These are phyloP conservation scores for Boletellus deceptivus DNA, from an alignment of 1,284 basidiomycete genomes.

Conservation along the genomic window DNA sequence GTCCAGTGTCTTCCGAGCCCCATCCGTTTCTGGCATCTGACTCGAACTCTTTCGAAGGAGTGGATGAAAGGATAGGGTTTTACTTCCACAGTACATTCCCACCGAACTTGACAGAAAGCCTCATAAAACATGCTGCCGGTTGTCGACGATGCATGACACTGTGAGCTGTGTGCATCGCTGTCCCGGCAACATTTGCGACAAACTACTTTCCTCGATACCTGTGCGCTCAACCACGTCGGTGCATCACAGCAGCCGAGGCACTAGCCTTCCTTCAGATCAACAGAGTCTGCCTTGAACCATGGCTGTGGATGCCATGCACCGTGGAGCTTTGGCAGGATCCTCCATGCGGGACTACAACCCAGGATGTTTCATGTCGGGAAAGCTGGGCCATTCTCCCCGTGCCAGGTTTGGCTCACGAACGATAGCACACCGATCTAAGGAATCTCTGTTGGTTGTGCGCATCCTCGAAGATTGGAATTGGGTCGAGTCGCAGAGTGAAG, in stretches of 20 bases:
- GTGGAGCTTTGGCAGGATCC: neutral
- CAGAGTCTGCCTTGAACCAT: neutral
- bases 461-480: constrained; percentile 59
- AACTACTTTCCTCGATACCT: constrained; percentile 68
- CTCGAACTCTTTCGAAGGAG: too few species aligned
- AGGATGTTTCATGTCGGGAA: constrained; percentile 45
- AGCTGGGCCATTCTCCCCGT: neutral
- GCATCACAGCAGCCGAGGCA: too few species aligned
- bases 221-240: constrained; percentile 31
- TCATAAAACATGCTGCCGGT: constrained; percentile 8
- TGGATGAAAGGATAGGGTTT: too few species aligned
- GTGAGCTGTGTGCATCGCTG: too few species aligned
- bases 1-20: too few species aligned
- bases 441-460: constrained; percentile 55
- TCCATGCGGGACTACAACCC: constrained; percentile 25
- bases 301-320: too few species aligned
- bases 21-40: too few species aligned
- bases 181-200: constrained; percentile 42
- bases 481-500: constrained; percentile 60
- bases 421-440: constrained; percentile 55
- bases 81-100: too few species aligned
- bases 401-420: constrained; percentile 4
- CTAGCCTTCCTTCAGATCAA: constrained; percentile 46
- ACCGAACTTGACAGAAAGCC: constrained; percentile 34
- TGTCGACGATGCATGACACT: constrained; percentile 38